Evolutionary conservation across 306 rosid genomes (phyloP), one percentile per base, ranked within the genome.

Genomic region (Corylus americana): DNA sequence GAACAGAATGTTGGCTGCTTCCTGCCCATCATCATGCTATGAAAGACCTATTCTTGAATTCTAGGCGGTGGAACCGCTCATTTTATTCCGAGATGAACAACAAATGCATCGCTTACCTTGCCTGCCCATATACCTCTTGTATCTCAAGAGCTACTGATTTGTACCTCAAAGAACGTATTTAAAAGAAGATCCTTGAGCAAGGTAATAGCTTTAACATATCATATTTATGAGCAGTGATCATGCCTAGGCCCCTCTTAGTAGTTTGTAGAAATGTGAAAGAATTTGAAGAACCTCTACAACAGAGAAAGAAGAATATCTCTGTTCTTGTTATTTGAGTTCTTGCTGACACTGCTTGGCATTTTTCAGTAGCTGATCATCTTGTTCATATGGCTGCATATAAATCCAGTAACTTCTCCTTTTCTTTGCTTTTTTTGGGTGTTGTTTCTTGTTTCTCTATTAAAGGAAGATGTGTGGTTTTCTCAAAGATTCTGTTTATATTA

Each of bases 21-120:
- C 55, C 58, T 20, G 39, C 57, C 45, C 45, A 68, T 77, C 45
- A 54, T 39, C 49, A 67, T 10, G 57, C 81, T 77, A 13, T 20
- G 47, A 39, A 55, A 77, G 48, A 63, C 18, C 57, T 16, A 42
- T 61, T 54, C 45, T 7, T 16, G 47, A 69, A 73, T 58, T 35
- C 48, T 20, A 55, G 75, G 70, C 25, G 4, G 81, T 4, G 3
- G 69, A 69, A 22, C 31, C 48, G 27, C 48, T 53, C 70, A 69
- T 55, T 42, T 55, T n/a, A 55, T 78, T 62, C 68, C 13, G 70
- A 63, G 35, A 5, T 37, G 66, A 67, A 50, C 20, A 20, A 16
- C 18, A 8, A 31, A 37, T 67, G 71, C 16, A 42, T n/a, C 25
- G 42, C 14, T 18, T 18, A 22, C 66, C 72, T 20, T 37, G 49